Base-by-base conservation (phyloP, 345 rosid genomes). In the Eucalyptus brandiana region DNA sequence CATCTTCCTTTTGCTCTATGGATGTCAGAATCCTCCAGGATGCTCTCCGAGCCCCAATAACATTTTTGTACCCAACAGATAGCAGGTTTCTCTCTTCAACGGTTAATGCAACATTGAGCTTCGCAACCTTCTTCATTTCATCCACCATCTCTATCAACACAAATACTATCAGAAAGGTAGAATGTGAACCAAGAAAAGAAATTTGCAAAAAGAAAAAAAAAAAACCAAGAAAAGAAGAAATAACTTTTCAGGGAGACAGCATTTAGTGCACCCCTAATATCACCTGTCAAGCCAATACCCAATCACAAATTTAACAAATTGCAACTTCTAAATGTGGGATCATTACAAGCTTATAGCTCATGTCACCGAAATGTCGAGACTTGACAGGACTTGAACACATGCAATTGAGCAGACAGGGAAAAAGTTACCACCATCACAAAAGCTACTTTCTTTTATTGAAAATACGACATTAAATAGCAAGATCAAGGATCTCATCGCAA, bases 11-110 rank as follows among this genome's bases (percentile, higher is more conserved):
- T 65, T 91, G 92, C 89, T 92, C 93, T 23, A 92, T 92, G 17
- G 93, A 92, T 3, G 92, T 89, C 83, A 92, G 88, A 86, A 92
- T 92, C 91, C 93, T 91, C 93, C 93, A 92, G 4, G 93, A 92
- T 23, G 93, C 93, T 62, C 93, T 92, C 89, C 93, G 89, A 40
- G 92, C 88, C 47, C 93, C 93, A 30, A 92, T 88, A 26, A 92
- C 91, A 58, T 92, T 92, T 72, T 92, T 92, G 87, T 92, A 92
- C 42, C 93, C 92, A 72, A 92, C 92, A 56, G 93, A 92, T 53
- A 92, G 92, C 88, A 92, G 85, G 89, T 91, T 92, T 12, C 93
- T 89, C 90, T 92, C 93, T 89, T 92, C 93, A 50, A 92, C 80
- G 1, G 93, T 92, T 89, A 92, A 86, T 47, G 91, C 93, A 62